Evolutionary conservation across 345 rosid species (phyloP), one percentile per base, ranked within the genome.

Genomic region (Arabidopsis arenosa): DNA sequence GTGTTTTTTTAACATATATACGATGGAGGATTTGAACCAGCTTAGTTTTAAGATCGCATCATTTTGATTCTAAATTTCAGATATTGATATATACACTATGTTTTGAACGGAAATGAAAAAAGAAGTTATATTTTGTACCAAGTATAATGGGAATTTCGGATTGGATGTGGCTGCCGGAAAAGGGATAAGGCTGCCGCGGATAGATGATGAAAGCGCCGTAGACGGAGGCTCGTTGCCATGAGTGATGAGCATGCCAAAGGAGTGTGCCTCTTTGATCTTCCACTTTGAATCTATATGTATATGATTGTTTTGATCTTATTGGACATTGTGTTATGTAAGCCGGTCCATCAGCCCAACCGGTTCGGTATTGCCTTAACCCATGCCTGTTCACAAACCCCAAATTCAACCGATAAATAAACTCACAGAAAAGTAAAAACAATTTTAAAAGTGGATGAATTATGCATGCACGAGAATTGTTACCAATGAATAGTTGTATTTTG

Each of bases 271-370:
- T 84, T 76, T 87, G 91, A 36, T 80, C 79, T 7, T 7, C 68
- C 9, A 87, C 87, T 4, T 51, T 76, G 83, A 89, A 87, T 63
- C 75, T 75, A 78, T 89, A 89, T 2, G 86, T 80, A 67, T 84
- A 89, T 40, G 88, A 59, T 41, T 83, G 78, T 30, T 87, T 87
- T 68, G 77, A 76, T 81, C 77, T 68, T 2, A 89, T 83, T 2
- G 94, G 94, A 73, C 93, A 89, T 5, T 89, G 91, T 9, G 91
- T 86, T 15, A 88, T 9, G 63, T 88, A 88, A 35, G 93, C 86
- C 7, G 90, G 90, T 51, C 93, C 93, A 57, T 89, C 91, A 0
- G 91, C 88, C 91, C 93, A 89, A 45, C 86, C 90, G 2, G 84
- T 85, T 23, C 91, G 79, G 32, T 68, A 68, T 73, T 89, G 87